Evolutionary conservation across 202 grass and related monocot genomes (phyloP).

Genomic region (Schoenoplectus triqueter): DNA sequence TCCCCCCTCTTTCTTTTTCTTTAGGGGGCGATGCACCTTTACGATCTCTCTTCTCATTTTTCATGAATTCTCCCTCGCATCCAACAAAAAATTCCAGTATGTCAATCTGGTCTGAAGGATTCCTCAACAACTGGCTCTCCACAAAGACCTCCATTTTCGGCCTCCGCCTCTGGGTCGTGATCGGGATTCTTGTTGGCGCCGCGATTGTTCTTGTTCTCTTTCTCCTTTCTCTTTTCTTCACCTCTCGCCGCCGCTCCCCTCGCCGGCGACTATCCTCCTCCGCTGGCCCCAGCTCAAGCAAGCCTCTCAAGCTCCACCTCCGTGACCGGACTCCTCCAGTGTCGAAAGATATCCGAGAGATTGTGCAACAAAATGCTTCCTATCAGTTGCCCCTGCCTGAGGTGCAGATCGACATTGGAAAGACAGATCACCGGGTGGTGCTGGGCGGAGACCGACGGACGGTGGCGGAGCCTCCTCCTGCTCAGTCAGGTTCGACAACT

Average conservation of each 20-base stretch:
- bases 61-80: background rate
- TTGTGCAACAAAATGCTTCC: slow-evolving; percentile 59
- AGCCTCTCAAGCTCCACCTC: slow-evolving; percentile 63
- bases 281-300: slow-evolving; percentile 20
- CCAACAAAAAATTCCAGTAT: slow-evolving; percentile 18
- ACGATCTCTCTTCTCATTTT: background rate
- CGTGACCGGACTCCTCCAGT: slow-evolving; percentile 55
- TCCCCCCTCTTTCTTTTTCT: background rate
- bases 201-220: slow-evolving; percentile 69
- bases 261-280: slow-evolving; percentile 36
- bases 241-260: slow-evolving; percentile 53
- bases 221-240: slow-evolving; percentile 64
- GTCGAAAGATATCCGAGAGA: slow-evolving; percentile 72
- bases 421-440: slow-evolving; percentile 48
- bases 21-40: background rate
- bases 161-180: slow-evolving; percentile 79
- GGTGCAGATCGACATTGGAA: slow-evolving; percentile 59
- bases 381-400: slow-evolving; percentile 42
- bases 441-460: slow-evolving; percentile 40
- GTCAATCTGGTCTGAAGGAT: slow-evolving; percentile 61
- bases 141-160: slow-evolving; percentile 75
- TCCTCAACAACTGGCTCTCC: slow-evolving; percentile 78
- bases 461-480: slow-evolving; percentile 40
- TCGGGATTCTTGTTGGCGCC: slow-evolving; percentile 73
- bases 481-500: slow-evolving; percentile 47